Percentiles rank a stretch among this genome's conserved stretches.
These are phyloP conservation scores for Tetrapisispora namnaoensis DNA, from an alignment of 805 yeast genomes.

Conservation along the genomic window DNA sequence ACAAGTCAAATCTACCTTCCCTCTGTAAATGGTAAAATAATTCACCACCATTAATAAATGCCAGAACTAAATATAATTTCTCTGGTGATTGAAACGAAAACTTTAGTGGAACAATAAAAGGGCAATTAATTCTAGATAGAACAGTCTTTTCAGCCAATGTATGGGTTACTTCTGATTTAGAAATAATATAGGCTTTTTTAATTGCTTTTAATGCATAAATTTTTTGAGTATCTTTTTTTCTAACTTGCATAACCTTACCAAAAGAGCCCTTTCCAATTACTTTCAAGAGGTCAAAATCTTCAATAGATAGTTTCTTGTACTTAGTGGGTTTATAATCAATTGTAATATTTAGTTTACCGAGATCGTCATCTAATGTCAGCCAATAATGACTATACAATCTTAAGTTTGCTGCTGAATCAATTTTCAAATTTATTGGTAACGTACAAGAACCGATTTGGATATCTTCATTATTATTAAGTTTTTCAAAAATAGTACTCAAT, in stretches of 20 bases:
- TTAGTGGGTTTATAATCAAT: slow-evolving; percentile 61
- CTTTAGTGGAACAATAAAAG: slow-evolving; percentile 92
- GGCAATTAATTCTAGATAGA: slow-evolving; percentile 82
- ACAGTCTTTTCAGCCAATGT: slow-evolving; percentile 95
- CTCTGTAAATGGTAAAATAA: slow-evolving; percentile 87
- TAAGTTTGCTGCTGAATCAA: slow-evolving; percentile 38
- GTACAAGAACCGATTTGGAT: slow-evolving; percentile 65
- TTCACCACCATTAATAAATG: slow-evolving; percentile 96
- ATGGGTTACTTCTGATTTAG: slow-evolving; percentile 90
- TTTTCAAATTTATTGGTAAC: slow-evolving; percentile 47
- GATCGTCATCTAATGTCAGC: slow-evolving; percentile 32
- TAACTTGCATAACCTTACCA: slow-evolving; percentile 98
- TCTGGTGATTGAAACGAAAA: slow-evolving; percentile 97
- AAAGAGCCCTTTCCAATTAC: slow-evolving; percentile 97
- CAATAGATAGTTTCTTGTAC: slow-evolving; percentile 67
- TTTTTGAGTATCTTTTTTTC: slow-evolving; percentile 89
- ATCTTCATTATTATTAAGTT: slow-evolving; percentile 45
- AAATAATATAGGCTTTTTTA: slow-evolving; percentile 87
- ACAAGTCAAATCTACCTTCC: slow-evolving; percentile 80
- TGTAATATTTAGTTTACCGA: slow-evolving; percentile 49
- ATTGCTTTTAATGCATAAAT: slow-evolving; percentile 91
- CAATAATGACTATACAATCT: slow-evolving; percentile 63
- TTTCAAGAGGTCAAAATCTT: slow-evolving; percentile 85
- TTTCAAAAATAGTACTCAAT: slow-evolving; percentile 23
- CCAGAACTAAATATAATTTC: slow-evolving; percentile 78